Percentiles rank a stretch among this genome's conserved stretches.
Conservation (phyloP, 2,329 filamentous ascomycete genomes). For the Stachybotrys chlorohalonatus region DNA sequence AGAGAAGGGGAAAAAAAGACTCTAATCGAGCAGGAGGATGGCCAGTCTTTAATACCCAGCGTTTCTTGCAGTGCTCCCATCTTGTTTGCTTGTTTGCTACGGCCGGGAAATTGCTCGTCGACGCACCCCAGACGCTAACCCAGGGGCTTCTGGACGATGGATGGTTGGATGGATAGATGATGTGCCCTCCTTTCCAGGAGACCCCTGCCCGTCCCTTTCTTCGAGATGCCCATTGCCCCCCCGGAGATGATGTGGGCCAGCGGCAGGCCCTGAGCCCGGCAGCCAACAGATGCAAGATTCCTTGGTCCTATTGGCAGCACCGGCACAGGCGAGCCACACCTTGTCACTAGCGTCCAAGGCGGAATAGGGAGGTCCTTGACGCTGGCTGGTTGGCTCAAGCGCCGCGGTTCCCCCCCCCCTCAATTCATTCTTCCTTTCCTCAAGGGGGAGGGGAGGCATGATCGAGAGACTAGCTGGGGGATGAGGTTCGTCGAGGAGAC, state of each 20-base stretch:
- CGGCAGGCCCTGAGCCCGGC: not conserved
- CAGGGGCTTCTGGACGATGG: constrained; percentile 12
- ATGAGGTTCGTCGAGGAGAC: not conserved
- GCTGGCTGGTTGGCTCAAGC: not conserved
- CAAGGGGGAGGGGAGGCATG: too few species aligned
- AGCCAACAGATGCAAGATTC: not conserved
- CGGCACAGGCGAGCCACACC: not conserved
- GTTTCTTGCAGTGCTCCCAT: constrained; percentile 5
- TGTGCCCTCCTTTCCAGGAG: constrained; percentile 4
- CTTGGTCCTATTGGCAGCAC: not conserved
- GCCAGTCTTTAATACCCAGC: constrained; percentile 38
- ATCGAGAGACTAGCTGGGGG: too few species aligned
- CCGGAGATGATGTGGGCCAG: constrained; percentile 1
- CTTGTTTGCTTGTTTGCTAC: constrained; percentile 7
- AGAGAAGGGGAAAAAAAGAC: constrained; percentile 18
- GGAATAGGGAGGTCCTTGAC: not conserved
- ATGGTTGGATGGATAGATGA: constrained; percentile 5
- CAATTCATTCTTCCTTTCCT: not conserved
- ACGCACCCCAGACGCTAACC: constrained; percentile 11
- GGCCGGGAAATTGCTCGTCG: constrained; percentile 11
- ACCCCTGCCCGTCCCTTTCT: too few species aligned
- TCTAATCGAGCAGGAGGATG: constrained; percentile 19
- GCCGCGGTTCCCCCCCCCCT: not conserved
- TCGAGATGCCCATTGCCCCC: not conserved
- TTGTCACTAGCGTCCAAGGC: not conserved